phyloP scores from a whole-genome alignment of 148 eudicot genomes.

The Dianthus caryophyllus region DNA sequence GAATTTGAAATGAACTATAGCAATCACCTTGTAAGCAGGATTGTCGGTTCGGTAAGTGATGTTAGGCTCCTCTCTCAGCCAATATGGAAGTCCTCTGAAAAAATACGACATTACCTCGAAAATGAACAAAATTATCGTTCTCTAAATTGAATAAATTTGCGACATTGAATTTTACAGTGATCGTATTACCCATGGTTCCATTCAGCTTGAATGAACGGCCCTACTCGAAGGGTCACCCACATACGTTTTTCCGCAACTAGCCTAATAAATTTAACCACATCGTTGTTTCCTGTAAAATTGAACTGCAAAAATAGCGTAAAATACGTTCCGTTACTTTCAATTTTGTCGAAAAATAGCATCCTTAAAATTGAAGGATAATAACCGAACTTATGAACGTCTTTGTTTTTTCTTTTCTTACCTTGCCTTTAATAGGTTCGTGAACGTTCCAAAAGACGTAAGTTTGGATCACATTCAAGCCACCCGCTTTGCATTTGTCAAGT shows the following conservation, averaged over 20 bases:
- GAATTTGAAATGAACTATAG: neutral
- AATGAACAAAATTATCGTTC: neutral
- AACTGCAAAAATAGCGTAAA: constrained; percentile 36
- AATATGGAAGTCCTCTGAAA: constrained; percentile 79
- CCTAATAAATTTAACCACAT: constrained; percentile 64
- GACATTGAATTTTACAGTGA: neutral
- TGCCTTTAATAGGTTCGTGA: constrained; percentile 40
- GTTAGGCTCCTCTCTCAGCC: constrained; percentile 60
- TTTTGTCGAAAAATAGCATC: neutral
- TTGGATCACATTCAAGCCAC: constrained; percentile 43
- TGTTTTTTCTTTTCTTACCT: too few relatives aligned
- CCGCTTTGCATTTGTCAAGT: constrained; percentile 35
- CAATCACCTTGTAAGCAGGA: constrained; percentile 70
- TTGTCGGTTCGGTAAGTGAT: constrained; percentile 68
- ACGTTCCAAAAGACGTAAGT: constrained; percentile 45
- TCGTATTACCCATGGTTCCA: constrained; percentile 71
- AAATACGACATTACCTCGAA: neutral
- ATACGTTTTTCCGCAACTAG: constrained; percentile 49
- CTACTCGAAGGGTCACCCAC: constrained; percentile 61
- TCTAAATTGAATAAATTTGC: neutral
- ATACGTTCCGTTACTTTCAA: neutral
- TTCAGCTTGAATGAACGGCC: constrained; percentile 85
- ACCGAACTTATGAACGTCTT: neutral
- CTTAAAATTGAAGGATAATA: neutral
- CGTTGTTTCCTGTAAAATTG: constrained; percentile 51